Evolutionary conservation across 306 rosid species (phyloP), one percentile per base, ranked within the genome.

Genomic region (Quercus suber): DNA sequence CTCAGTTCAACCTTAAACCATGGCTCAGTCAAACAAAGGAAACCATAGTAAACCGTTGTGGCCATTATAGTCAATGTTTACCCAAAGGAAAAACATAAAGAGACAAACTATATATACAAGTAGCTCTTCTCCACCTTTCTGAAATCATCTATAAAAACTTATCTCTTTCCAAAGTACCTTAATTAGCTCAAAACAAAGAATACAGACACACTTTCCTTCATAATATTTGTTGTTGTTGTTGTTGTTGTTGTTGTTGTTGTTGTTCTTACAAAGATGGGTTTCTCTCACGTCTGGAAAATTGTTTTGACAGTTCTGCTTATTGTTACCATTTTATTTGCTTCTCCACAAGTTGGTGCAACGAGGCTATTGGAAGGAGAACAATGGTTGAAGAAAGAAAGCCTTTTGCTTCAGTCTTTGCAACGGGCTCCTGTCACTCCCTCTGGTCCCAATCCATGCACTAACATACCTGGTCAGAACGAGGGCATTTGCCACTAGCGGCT

Each of bases 331-430:
- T 20, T 87, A 25, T 61, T 84, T 60, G 77, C 74, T 28, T 79
- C 57, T 27, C 63, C 81, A 33, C 75, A 82, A 31, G 13, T 72
- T 14, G 90, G 63, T 57, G 90, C 78, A 79, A 49, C 18, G 80
- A 87, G 88, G 73, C 78, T 67, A 5, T 17, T 87, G 78, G 71
- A 45, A 70, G 82, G 59, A 80, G 80, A 85, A 27, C 45, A 45
- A 31, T 85, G 89, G 89, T 28, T 55, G 31, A 61, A 63, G 79
- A 58, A 72, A 17, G 12, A n/a, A 6, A 31, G 71, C 15, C 76
- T 80, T n/a, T 59, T 60, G 27, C 35, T 79, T 71, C 82, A 80
- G 69, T 49, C 69, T 37, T 8, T 37, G 8, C 76, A 85, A 13
- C 80, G 63, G 20, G 37, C 2, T 33, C 41, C 51, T 0, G 15